Evolutionary conservation across 768 basidiomycete species (phyloP), one percentile per base, ranked within the genome.

Genomic region (Hericium erinaceus): DNA sequence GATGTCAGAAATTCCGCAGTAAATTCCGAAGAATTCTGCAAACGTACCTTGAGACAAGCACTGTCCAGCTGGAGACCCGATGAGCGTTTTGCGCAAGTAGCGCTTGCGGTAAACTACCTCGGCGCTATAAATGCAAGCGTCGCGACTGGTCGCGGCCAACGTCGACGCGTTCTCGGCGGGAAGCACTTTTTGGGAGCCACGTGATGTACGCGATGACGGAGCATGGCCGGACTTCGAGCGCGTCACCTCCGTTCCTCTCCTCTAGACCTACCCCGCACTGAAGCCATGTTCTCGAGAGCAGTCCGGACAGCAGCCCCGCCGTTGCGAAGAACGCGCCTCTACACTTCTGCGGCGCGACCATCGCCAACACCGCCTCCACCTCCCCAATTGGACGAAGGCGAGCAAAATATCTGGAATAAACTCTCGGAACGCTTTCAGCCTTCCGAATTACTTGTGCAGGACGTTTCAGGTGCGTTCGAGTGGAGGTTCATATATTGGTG

Each of bases 401-500:
- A 94, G 72, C 73, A 75, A 59, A 70, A 69, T 57, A 94, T 95
- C 55, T 77, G 77, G 61, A 68, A 75, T 22, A 98, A 95, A 72
- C 75, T 98, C 28, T 77, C 76, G 12, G 78, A 81, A 41, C 81
- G 73, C 64, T 92, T 99, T 69, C 72, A 78, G n/a, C 91, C 95
- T 10, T 82, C 86, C 13, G 80, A 85, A 59, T 74, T 98, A 18
- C 80, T 83, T 60, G 94, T 98, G 2, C 85, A 94, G 73, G 95
- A 99, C 70, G 82, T 95, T n/a, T 98, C 95, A 26, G 95, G 95
- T 94, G 22, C 60, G 80, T 67, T 28, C 18, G 22, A n/a, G 50
- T n/a, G 50, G 49, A 38, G 61, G 28, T 15, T 57, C 5, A 3
- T n/a, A 15, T 10, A 16, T 26, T 26, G 18, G 49, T 33, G 49